Evolutionary conservation across 495 filamentous ascomycete genomes (phyloP), one percentile per base, ranked within the genome.

Genomic region (Apodospora peruviana): DNA sequence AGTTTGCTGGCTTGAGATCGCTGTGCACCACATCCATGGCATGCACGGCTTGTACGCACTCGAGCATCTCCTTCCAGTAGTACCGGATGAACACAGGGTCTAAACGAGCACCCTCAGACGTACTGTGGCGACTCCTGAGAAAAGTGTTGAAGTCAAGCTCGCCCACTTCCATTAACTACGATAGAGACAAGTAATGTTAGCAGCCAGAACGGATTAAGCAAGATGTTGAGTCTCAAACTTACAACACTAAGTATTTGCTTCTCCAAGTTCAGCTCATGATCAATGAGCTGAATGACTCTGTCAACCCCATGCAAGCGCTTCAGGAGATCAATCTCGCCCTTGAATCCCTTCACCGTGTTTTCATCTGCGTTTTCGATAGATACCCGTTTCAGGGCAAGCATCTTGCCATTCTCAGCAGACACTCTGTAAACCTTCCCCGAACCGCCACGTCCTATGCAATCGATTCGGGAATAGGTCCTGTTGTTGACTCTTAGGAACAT

Each of bases 41-140:
- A 61, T 98, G 93, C 0, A 98, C 90, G 2, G 91, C 79, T 43
- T 87, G 79, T 4, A 98, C 84, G 65, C 93, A 98, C 58, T 94
- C 88, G 3, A 98, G 85, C 94, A 98, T 97, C 69, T 98, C 93
- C 60, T 90, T 89, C 93, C 93, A 98, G 72, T 95, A 95, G 68
- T 88, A 89, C 8, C 93, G 85, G n/a, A 90, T 87, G 57, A 96
- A 97, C 42, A 83, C 86, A 9, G 87, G 75, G 61, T 98, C 93
- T 48, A 97, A 86, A 22, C 70, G 71, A 27, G 87, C 80, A 49
- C 86, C 81, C 55, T 91, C 88, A 0, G 81, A 72, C 41, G 86
- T 84, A 25, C 85, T 69, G 23, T 85, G 81, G 29, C 83, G 80
- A 5, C 78, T 84, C 14, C 64, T 62, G 23, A 98, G 81, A 16